Evolutionary conservation across 139 green algal genomes (phyloP).

Genomic region (Pedinophyceae sp.): DNA sequence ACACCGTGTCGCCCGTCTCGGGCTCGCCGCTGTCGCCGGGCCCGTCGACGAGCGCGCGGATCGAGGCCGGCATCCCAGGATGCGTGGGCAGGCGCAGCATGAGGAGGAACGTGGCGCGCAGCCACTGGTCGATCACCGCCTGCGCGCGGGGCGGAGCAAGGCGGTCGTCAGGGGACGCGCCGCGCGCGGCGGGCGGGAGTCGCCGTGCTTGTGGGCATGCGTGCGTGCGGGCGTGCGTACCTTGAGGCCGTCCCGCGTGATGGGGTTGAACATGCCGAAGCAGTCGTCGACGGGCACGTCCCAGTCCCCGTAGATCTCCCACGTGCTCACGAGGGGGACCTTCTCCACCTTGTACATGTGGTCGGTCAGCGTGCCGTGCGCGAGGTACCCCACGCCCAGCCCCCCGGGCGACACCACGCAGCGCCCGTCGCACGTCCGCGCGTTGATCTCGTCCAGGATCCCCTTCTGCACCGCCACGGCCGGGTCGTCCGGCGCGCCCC

Average conservation of each 20-base stretch:
- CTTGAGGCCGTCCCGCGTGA: conserved; percentile 25
- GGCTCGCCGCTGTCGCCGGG: too few species aligned
- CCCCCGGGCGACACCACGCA: conserved; percentile 1
- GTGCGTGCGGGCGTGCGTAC: not conserved
- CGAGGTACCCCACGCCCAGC: conserved; percentile 50
- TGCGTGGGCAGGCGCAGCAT: conserved; percentile 46
- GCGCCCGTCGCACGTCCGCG: not conserved
- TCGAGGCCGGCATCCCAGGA: too few species aligned
- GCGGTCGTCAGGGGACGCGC: not conserved
- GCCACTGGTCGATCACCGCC: conserved; percentile 28
- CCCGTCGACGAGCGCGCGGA: too few species aligned
- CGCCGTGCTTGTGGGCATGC: not conserved
- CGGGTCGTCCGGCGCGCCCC: conserved; percentile 10
- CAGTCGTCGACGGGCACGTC: conserved; percentile 70
- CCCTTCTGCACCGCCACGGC: not conserved
- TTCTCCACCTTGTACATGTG: conserved; percentile 68
- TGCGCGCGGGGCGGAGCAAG: not conserved
- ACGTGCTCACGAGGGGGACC: conserved; percentile 77
- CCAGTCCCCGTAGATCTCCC: conserved; percentile 89
- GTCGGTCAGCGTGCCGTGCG: conserved; percentile 90
- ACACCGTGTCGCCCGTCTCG: too few species aligned
- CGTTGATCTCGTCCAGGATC: conserved; percentile 62
- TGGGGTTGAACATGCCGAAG: conserved; percentile 95
- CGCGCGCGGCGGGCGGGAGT: not conserved
- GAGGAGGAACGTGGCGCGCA: conserved; percentile 37